Percentiles rank a stretch among this genome's conserved stretches.
Evolutionary conservation across 164 flowering plant species (phyloP).

Genomic region (Magnolia officinalis): DNA sequence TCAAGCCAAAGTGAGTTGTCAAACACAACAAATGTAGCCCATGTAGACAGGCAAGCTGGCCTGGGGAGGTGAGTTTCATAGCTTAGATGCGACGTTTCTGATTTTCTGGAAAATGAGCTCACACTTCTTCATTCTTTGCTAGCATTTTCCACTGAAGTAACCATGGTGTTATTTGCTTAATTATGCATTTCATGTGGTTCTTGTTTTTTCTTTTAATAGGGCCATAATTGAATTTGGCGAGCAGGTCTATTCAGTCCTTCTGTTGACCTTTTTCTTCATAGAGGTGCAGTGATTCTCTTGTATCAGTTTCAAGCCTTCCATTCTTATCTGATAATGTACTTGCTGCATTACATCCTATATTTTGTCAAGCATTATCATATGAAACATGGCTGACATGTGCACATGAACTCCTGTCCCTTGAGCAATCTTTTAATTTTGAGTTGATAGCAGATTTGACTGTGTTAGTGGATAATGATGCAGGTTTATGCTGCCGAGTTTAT

Average conservation of each 20-base stretch:
- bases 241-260: slow-evolving; percentile 65
- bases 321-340: background rate
- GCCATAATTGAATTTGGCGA: slow-evolving; percentile 76
- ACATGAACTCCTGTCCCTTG: background rate
- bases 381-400: background rate
- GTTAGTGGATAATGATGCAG: slow-evolving; percentile 35
- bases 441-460: slow-evolving; percentile 4
- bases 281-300: slow-evolving; percentile 46
- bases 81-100: background rate
- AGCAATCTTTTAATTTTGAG: background rate
- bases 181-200: background rate
- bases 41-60: slow-evolving; percentile 50
- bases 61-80: slow-evolving; percentile 62
- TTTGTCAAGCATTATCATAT: background rate
- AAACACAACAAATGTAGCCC: slow-evolving; percentile 20
- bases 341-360: background rate
- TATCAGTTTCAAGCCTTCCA: background rate
- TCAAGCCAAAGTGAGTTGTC: slow-evolving; percentile 35
- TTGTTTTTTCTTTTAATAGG: slow-evolving; percentile 34
- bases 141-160: slow-evolving; percentile 7
- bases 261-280: slow-evolving; percentile 69
- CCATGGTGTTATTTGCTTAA: background rate
- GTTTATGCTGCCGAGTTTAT: slow-evolving; percentile 69
- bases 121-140: background rate
- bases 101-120: slow-evolving; percentile 2